Conservation (phyloP, 2,329 filamentous ascomycete species). For the Paecilomyces sp. region DNA sequence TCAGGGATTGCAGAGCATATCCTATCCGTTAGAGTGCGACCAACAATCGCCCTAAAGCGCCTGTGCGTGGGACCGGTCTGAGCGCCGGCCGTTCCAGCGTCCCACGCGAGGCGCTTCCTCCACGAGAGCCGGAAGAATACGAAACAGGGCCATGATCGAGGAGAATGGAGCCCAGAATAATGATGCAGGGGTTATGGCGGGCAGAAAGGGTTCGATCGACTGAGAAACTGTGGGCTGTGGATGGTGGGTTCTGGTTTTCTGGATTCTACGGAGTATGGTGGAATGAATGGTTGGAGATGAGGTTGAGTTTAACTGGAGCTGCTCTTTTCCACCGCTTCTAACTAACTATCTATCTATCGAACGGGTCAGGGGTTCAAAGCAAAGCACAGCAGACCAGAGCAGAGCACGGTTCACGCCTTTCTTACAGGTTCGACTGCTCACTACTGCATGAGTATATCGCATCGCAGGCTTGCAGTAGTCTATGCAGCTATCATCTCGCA, state of each 20-base stretch:
- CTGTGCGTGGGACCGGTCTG: neutral
- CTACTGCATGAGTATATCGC: neutral
- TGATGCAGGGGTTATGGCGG: neutral
- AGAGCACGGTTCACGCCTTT: no score
- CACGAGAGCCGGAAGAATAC: neutral
- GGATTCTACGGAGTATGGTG: neutral
- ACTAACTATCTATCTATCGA: neutral
- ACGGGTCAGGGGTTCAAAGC: neutral
- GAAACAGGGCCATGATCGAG: neutral
- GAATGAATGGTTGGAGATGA: neutral
- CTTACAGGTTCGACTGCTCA: no score
- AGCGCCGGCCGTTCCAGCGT: neutral
- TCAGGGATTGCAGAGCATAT: neutral
- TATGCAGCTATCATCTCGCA: neutral
- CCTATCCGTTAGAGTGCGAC: neutral
- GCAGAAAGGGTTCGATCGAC: neutral
- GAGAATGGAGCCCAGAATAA: neutral
- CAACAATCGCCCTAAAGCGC: neutral
- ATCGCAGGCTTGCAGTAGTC: neutral
- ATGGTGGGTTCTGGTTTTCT: no score
- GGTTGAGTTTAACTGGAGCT: neutral
- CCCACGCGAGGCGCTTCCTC: neutral
- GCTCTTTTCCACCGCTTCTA: neutral
- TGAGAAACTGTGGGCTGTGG: neutral
- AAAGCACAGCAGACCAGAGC: no score